phyloP scores from a whole-genome alignment of 306 rosid species.

The Cajanus cajan region DNA sequence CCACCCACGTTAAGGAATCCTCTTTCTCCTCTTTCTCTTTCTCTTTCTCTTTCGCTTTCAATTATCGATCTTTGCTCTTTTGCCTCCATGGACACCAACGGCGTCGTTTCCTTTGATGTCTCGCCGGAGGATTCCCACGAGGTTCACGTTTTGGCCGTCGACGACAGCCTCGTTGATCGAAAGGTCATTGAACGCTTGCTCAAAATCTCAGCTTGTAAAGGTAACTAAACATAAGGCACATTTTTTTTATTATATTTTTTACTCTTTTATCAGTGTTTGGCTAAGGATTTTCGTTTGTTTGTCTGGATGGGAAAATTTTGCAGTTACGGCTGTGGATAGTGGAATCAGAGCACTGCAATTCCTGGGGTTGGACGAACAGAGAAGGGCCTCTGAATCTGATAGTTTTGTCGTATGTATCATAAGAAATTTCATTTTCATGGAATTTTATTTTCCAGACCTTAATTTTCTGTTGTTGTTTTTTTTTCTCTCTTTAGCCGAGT shows the following conservation, averaged over 20 bases:
- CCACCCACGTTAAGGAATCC: conserved; percentile 31
- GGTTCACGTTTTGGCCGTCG: conserved; percentile 94
- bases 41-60: background rate
- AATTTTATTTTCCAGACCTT: background rate
- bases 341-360: conserved; percentile 87
- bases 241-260: background rate
- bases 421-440: background rate
- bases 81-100: conserved; percentile 51
- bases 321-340: conserved; percentile 96
- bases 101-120: conserved; percentile 43
- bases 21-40: background rate
- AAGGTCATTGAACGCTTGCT: conserved; percentile 87
- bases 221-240: conserved; percentile 40
- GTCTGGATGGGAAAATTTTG: conserved; percentile 14
- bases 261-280: background rate
- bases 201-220: conserved; percentile 73
- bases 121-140: conserved; percentile 45
- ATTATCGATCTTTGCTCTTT: background rate
- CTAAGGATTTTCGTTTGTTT: background rate
- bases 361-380: conserved; percentile 71
- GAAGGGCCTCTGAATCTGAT: conserved; percentile 52
- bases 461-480: background rate
- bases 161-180: conserved; percentile 89
- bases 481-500: conserved; percentile 20
- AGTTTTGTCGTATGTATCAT: conserved; percentile 53